A percentile compares a stretch with the other conserved stretches of the same genome.
phyloP scores from a whole-genome alignment of 1,139 yeast genomes.

The Schizosaccharomyces versatilis region DNA sequence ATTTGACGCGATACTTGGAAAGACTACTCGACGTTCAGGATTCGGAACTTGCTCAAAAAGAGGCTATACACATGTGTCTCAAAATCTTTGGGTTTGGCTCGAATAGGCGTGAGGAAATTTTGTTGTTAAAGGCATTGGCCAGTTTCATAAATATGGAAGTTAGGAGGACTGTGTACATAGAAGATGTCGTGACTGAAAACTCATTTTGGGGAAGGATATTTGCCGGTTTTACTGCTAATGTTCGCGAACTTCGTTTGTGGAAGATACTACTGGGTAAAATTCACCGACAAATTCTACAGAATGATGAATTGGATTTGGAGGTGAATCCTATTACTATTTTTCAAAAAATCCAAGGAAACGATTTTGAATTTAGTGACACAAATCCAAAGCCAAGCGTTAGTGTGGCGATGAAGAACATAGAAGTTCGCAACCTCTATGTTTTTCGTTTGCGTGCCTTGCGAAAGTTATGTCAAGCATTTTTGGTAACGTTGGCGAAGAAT shows the following conservation, averaged over 20 bases:
- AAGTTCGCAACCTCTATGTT: constrained; percentile 47
- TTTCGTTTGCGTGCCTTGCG: constrained; percentile 53
- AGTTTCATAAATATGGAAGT: constrained; percentile 30
- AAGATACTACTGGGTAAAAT: constrained; percentile 33
- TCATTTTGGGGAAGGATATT: constrained; percentile 31
- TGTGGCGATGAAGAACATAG: constrained; percentile 56
- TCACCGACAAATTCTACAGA: constrained; percentile 29
- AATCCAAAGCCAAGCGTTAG: constrained; percentile 18
- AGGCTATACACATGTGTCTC: constrained; percentile 26
- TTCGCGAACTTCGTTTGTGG: constrained; percentile 37
- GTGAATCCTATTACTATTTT: constrained; percentile 51
- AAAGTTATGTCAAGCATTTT: constrained; percentile 41
- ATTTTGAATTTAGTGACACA: constrained; percentile 13
- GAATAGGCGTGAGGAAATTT: constrained; percentile 47
- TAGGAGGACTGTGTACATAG: constrained; percentile 15
- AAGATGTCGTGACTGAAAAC: constrained; percentile 17
- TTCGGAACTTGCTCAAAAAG: constrained; percentile 15
- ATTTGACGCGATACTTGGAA: constrained; percentile 38
- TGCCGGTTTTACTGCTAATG: constrained; percentile 28
- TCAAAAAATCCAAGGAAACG: constrained; percentile 26
- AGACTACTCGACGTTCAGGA: constrained; percentile 10
- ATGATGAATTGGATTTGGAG: constrained; percentile 45
- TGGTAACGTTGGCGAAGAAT: constrained; percentile 26
- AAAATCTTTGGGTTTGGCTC: constrained; percentile 27
- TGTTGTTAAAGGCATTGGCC: constrained; percentile 39